Base-by-base conservation (phyloP, 106 monocot genomes). In the Allium sativum region DNA sequence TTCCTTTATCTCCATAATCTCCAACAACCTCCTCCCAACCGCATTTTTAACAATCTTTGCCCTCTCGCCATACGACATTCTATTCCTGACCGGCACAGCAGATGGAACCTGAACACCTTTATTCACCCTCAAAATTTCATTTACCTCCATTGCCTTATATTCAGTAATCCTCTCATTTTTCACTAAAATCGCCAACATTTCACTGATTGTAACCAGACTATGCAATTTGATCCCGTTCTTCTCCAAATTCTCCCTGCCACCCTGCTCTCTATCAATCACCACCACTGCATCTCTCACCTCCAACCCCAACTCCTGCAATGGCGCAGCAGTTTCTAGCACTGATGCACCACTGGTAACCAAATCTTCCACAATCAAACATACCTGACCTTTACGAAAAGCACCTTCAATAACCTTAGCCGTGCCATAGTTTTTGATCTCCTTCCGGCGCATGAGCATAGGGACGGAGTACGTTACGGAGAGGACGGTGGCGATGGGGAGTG, bases 401-500 rank as follows among this genome's bases (percentile, higher is more conserved):
- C 96, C 96, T 69, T 96, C 96, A 68, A 96, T 78, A 54, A 87
- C 22, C n/a, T 72, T 72, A 8, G 58, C 83, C 9, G 90, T 95
- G 22, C 95, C 96, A 69, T 96, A 63, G 53, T 70, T 56, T 68
- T 96, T 96, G 59, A 82, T 59, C 82, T 96, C 96, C 72, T 96
- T 96, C 48, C 96, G 86, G 73, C 91, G 90, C 84, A 96, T 87
- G 61, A 96, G 57, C 96, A 96, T 96, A 59, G 96, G 96, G 58
- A 91, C 44, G 45, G 73, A 68, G 48, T 66, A 70, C 70, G 47
- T 19, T 64, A 81, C 63, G 59, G 95, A 96, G 72, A 96, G 64
- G 70, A 71, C 82, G 56, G 95, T 74, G 68, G 95, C 95, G 75
- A 96, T 82, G 52, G 96, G 96, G 11, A 96, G 82, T 20, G 90